Evolutionary conservation across 768 basidiomycete species (phyloP), one percentile per base, ranked within the genome.

Genomic region (Cyathus striatus): DNA sequence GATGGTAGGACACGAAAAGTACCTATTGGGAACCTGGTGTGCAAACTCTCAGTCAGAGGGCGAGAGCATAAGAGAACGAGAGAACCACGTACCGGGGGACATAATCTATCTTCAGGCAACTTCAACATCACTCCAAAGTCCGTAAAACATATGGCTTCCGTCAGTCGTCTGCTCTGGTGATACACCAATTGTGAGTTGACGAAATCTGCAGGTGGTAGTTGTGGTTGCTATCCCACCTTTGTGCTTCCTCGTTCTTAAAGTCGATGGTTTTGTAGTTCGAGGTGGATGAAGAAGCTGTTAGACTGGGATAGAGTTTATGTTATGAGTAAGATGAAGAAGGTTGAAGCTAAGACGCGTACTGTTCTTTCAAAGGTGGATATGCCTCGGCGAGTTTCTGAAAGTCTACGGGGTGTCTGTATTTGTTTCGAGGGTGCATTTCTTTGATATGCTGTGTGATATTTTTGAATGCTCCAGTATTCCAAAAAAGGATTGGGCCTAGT

Each of bases 1-100:
- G 24, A 14, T 36, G 23, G 16, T 37, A 45, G 23, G n/a, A 14
- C 23, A 20, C n/a, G 10, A n/a, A n/a, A n/a, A 38, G 12, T 40
- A 83, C 85, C 86, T 75, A 49, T 88, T 88, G 0, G 87, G 84
- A 6, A 89, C 75, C 87, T 88, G 43, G 9, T 16, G 9, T 9
- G 12, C 12, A 16, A 20, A 42, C 6, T 26, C 30, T 14, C 13
- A 26, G 22, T n/a, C n/a, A 32, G 24, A 23, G 23, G 23, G 41
- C 38, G 36, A 17, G 24, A 38, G 40, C 35, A 6, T 16, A n/a
- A n/a, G 17, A 23, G 38, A n/a, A 36, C 48, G 6, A 24, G n/a
- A 45, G 26, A 22, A 12, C 47, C 44, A 59, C 80, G 45, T 55
- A 95, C 92, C 0, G 93, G 87, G 23, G 94, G 94, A 61, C 93